Percentiles rank a stretch among this genome's conserved stretches.
phyloP scores from a whole-genome alignment of 306 rosid species.

The Hippophae rhamnoides region DNA sequence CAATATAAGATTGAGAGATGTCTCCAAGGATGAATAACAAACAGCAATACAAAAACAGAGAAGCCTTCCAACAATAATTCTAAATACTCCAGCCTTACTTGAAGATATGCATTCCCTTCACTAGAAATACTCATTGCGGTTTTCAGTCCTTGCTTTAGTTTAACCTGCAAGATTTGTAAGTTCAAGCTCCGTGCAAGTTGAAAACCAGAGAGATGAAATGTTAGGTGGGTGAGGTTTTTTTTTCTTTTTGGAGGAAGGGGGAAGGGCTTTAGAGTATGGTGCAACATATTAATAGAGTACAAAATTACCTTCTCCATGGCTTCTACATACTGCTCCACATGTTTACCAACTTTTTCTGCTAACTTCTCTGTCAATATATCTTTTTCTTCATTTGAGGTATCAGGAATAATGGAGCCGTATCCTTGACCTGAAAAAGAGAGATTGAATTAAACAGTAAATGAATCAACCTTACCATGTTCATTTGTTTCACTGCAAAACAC shows the following conservation, averaged over 20 bases:
- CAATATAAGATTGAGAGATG: not conserved
- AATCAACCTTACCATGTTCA: not conserved
- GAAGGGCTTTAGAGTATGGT: no score
- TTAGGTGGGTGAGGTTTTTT: no score
- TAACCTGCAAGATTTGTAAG: slow-evolving; percentile 29
- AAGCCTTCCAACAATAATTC: not conserved
- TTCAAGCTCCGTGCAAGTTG: no score
- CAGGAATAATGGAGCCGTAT: slow-evolving; percentile 66
- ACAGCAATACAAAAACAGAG: not conserved
- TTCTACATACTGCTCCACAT: slow-evolving; percentile 66
- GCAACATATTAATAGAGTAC: no score
- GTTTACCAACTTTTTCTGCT: slow-evolving; percentile 54
- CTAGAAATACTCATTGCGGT: slow-evolving; percentile 57
- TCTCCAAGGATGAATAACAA: not conserved
- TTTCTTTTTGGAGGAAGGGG: no score
- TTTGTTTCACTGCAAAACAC: not conserved
- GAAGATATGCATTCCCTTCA: slow-evolving; percentile 68
- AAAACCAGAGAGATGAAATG: no score
- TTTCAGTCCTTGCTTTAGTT: slow-evolving; percentile 70
- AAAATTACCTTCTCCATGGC: slow-evolving; percentile 85
- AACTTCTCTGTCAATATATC: slow-evolving; percentile 50
- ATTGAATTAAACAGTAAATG: not conserved
- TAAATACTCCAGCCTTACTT: slow-evolving; percentile 28
- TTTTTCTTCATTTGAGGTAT: slow-evolving; percentile 37
- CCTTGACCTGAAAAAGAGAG: slow-evolving; percentile 55